A percentile compares a stretch with the other conserved stretches of the same genome.
phyloP scores from a whole-genome alignment of 2,329 filamentous ascomycete genomes.

The Botrytis byssoidea region DNA sequence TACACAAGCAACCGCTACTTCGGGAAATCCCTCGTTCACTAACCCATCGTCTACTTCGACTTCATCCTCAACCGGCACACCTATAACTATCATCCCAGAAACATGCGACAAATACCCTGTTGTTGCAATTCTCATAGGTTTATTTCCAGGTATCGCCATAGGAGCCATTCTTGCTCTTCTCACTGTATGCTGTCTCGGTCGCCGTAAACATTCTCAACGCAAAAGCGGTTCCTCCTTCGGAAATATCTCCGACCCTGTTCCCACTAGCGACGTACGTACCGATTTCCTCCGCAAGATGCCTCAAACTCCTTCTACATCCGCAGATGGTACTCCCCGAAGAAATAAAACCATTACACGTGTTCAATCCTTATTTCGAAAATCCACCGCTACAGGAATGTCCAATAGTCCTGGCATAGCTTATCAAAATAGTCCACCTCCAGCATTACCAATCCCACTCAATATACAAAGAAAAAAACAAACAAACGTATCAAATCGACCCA shows the following conservation, averaged over 20 bases:
- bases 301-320: conserved; percentile 28
- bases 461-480: conserved; percentile 21
- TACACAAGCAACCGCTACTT: conserved; percentile 9
- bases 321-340: conserved; percentile 15
- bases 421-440: conserved; percentile 11
- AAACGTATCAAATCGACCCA: conserved; percentile 21
- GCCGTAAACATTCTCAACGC: conserved; percentile 29
- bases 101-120: conserved; percentile 34
- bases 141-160: conserved; percentile 49
- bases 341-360: conserved; percentile 29
- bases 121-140: conserved; percentile 23
- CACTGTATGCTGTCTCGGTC: conserved; percentile 41
- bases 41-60: conserved; percentile 29
- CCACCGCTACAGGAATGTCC: conserved; percentile 12
- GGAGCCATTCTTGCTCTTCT: conserved; percentile 47
- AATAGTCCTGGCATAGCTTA: background rate
- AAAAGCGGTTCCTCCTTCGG: conserved; percentile 46
- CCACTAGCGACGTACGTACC: conserved; percentile 46
- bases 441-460: conserved; percentile 30
- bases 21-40: conserved; percentile 5
- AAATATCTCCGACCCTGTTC: conserved; percentile 54
- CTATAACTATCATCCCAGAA: conserved; percentile 18
- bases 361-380: conserved; percentile 35
- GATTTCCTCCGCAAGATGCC: conserved; percentile 51
- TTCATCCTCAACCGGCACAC: conserved; percentile 6